Evolutionary conservation across 2,329 filamentous ascomycete species (phyloP).

Genomic region (Ploettnerulaceae sp.): DNA sequence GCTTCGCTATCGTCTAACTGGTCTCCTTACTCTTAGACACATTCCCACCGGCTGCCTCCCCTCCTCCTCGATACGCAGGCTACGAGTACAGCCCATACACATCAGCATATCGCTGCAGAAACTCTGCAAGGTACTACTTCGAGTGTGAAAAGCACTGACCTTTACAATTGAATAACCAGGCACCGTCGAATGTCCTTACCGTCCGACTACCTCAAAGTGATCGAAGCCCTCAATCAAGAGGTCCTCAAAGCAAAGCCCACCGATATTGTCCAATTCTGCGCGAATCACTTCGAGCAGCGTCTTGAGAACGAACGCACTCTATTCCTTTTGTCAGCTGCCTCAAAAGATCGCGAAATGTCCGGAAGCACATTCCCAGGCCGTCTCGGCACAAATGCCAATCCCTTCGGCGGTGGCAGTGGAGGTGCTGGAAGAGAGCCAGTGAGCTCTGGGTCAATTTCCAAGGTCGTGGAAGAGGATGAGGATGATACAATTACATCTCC

Average conservation of each 20-base stretch:
- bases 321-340: conserved; percentile 46
- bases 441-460: conserved; percentile 54
- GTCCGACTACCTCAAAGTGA: conserved; percentile 55
- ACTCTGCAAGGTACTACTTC: background rate
- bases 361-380: conserved; percentile 72
- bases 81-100: background rate
- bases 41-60: background rate
- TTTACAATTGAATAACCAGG: background rate
- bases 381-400: conserved; percentile 63
- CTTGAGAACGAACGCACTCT: conserved; percentile 60
- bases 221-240: conserved; percentile 58
- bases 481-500: conserved; percentile 75
- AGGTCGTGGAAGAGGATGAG: conserved; percentile 49
- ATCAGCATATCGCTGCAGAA: background rate
- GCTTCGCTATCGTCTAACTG: background rate
- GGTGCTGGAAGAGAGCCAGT: conserved; percentile 30
- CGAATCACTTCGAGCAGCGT: conserved; percentile 61
- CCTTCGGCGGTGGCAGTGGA: conserved; percentile 54
- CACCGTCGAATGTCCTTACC: conserved; percentile 42
- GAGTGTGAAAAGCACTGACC: background rate
- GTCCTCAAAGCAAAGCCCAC: conserved; percentile 52
- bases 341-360: conserved; percentile 52
- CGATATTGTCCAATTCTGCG: conserved; percentile 67
- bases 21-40: background rate
- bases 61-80: background rate